Conservation (phyloP, 1,284 basidiomycete genomes). For the Trichosporon coremiiforme region DNA sequence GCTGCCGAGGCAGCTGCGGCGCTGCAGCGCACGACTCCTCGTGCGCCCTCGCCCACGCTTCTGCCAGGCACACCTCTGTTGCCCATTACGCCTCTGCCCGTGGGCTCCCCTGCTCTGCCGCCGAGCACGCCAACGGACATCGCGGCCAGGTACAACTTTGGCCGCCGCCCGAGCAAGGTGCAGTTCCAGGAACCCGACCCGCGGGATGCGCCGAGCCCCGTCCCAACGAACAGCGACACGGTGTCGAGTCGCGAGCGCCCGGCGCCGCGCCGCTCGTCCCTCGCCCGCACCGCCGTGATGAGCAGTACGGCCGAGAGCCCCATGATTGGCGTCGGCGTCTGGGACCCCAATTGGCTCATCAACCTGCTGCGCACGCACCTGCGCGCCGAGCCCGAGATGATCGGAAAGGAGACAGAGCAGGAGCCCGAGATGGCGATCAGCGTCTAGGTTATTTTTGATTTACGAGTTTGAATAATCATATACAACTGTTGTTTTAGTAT, state of each 20-base stretch:
- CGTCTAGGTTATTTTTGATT: background rate
- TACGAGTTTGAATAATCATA: slow-evolving; percentile 5
- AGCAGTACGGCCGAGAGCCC: slow-evolving; percentile 12
- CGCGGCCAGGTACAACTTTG: slow-evolving; percentile 25
- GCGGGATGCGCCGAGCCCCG: background rate
- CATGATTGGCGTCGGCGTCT: slow-evolving; percentile 41
- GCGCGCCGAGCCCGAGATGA: slow-evolving; percentile 25
- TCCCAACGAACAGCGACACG: slow-evolving; percentile 11
- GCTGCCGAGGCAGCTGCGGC: slow-evolving; percentile 19
- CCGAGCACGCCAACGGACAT: background rate
- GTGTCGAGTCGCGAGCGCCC: slow-evolving; percentile 13
- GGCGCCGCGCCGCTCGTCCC: background rate
- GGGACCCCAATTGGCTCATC: slow-evolving; percentile 53
- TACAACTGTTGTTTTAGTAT: slow-evolving; percentile 14
- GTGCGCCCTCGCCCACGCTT: slow-evolving; percentile 19
- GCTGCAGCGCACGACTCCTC: slow-evolving; percentile 19
- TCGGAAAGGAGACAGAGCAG: slow-evolving; percentile 5
- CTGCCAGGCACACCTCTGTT: background rate
- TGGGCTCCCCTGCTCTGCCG: slow-evolving; percentile 14
- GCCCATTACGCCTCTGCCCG: slow-evolving; percentile 1
- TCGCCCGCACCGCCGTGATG: background rate
- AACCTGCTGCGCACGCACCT: slow-evolving; percentile 38
- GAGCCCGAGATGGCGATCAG: background rate
- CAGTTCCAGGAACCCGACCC: slow-evolving; percentile 49
- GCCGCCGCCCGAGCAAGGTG: slow-evolving; percentile 50